Evolutionary conservation across 352 stramenopile species (phyloP), one percentile per base, ranked within the genome.

Genomic region (Pythium monospermum): DNA sequence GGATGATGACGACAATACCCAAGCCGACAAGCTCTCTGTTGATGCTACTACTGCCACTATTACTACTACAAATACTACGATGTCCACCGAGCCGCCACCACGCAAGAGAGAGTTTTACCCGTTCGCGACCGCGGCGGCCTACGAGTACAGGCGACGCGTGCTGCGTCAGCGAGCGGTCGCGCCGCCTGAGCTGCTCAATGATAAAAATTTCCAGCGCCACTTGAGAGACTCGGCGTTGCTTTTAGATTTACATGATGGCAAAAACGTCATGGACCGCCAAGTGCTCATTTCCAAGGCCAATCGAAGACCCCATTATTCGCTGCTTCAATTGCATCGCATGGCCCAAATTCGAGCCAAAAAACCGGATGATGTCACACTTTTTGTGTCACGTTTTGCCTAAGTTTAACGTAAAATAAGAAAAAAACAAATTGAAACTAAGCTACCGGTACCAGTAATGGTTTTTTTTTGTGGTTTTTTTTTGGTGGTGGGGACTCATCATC

Each of bases 291-390:
- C 68, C 15, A 76, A 73, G 26, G 53, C 68, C 25, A 71, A 71
- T 13, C 73, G 71, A 1, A 83, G 83, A n/a, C 66, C 71, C 13
- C 76, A 92, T 39, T 92, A 92, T 50, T 75, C 71, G 22, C 65
- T 92, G 13, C 35, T 67, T 35, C 76, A 92, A 53, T 64, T 92
- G 8, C 69, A 83, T 35, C 64, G 75, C 49, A 90, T 92, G 69
- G 76, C 78, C 0, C 69, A 85, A 61, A 79, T 92, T 61, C 66
- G 71, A 36, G 79, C 75, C 12, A 84, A 83, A 53, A 92, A 91
- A 30, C 79, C 76, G 36, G 76, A 91, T 58, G 82, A 91, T 56
- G 84, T 92, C 49, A 86, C 79, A 32, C 64, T 92, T 22, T 73
- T 82, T 40, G 66, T 89, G 55, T 74, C 76, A 50, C 68, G 69